These are phyloP conservation scores for Emericellopsis terricola DNA, from an alignment of 495 filamentous ascomycete species.

Conservation along the genomic window DNA sequence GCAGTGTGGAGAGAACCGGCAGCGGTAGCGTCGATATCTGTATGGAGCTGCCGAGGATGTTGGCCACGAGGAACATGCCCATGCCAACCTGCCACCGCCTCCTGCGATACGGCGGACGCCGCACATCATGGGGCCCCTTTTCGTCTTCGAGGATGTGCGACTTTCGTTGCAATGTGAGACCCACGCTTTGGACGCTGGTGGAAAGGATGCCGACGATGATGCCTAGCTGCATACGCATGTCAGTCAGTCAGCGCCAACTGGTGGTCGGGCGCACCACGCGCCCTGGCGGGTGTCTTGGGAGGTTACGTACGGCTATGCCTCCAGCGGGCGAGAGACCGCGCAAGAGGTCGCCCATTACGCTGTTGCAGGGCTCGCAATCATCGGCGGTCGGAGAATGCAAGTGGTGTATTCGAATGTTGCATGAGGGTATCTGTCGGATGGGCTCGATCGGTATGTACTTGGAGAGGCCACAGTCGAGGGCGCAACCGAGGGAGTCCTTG, in stretches of 20 bases:
- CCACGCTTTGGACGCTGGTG: conserved; percentile 84
- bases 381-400: conserved; percentile 6
- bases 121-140: conserved; percentile 59
- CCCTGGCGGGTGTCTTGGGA: no score
- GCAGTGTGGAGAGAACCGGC: conserved; percentile 85
- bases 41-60: conserved; percentile 85
- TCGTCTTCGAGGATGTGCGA: conserved; percentile 96
- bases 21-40: conserved; percentile 94
- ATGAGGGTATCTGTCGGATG: conserved; percentile 4
- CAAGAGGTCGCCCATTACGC: conserved; percentile 53
- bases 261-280: conserved; percentile 7
- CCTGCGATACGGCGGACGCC: conserved; percentile 75
- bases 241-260: no score
- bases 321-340: conserved; percentile 67
- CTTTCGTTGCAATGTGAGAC: conserved; percentile 95
- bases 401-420: conserved; percentile 3
- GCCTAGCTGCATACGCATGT: conserved; percentile 70
- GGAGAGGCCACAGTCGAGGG: no score
- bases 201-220: conserved; percentile 85
- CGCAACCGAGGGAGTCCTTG: no score
- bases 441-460: no score
- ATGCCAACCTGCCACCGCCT: conserved; percentile 97
- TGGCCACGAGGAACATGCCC: conserved; percentile 89
- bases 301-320: conserved; percentile 56
- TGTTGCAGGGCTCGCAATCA: conserved; percentile 8